Base-by-base conservation (phyloP, 768 basidiomycete species). In the Cubamyces lactineus region DNA sequence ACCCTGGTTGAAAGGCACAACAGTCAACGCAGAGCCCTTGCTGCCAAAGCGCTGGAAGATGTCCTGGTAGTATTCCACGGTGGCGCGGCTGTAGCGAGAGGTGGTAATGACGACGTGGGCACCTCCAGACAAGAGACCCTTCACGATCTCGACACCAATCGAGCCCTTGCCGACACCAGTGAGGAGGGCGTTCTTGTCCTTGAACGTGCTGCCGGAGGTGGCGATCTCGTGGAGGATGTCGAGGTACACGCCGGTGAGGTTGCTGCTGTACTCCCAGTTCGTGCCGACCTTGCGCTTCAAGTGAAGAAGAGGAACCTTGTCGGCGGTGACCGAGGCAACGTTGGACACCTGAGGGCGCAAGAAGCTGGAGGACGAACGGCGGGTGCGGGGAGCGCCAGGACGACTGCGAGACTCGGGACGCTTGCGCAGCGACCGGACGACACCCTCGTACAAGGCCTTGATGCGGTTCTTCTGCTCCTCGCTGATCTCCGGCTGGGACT, bases 1-100 rank as follows among this genome's bases (percentile, higher is more conserved):
- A 28, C 92, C 97, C 74, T 98, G 96, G 72, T 99, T 99, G 86
- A 98, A 99, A 15, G 97, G 97, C 38, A 99, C 96, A 53, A 99
- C 96, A 13, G 95, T 95, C 47, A 99, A 83, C 19, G 94, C 92
- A n/a, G 96, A 96, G 9, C 96, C 96, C 66, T 93, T 89, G 68
- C 93, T 94, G 19, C 97, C 97, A 69, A 88, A 89, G 61, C 90
- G 88, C 75, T 98, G 97, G 86, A 90, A 99, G 75, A 98, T 96
- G 47, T 89, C 89, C 74, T 99, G 97, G 76, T 99, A 99, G 76
- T 96, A 99, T 75, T 98, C 96, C 63, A 99, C 96, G 13, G 90
- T 93, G 57, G 92, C 86, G 64, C 97, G 94, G 74, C 83, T 96
- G 79, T 97, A 98, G 70, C 97, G 92, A 19, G 96, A 98, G 26